These are phyloP conservation scores for Schwanniomyces occidentalis DNA, from an alignment of 805 yeast genomes.

Conservation along the genomic window DNA sequence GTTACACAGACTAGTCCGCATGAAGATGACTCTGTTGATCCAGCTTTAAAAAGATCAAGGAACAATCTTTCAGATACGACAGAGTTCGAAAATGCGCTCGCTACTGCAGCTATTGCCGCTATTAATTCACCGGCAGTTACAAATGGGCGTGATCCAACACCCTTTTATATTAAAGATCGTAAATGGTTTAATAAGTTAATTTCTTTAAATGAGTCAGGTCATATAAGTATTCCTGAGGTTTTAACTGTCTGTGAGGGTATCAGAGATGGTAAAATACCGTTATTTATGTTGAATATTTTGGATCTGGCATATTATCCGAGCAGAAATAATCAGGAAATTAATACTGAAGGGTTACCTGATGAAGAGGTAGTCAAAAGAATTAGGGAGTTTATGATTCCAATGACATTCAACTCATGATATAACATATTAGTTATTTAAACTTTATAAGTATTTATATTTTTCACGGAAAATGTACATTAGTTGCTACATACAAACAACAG, in stretches of 20 bases:
- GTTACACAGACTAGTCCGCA: conserved; percentile 5
- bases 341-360: conserved; percentile 21
- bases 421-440: too few relatives aligned
- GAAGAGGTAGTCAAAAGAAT: conserved; percentile 32
- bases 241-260: conserved; percentile 36
- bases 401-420: too few relatives aligned
- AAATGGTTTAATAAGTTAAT: conserved; percentile 38
- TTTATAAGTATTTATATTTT: too few relatives aligned
- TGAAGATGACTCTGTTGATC: conserved; percentile 29
- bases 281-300: conserved; percentile 33
- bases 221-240: conserved; percentile 29
- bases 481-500: too few relatives aligned
- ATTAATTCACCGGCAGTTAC: conserved; percentile 30
- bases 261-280: conserved; percentile 37
- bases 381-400: conserved; percentile 35
- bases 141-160: conserved; percentile 20
- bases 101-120: conserved; percentile 33
- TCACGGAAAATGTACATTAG: too few relatives aligned
- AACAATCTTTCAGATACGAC: conserved; percentile 13
- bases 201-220: conserved; percentile 24
- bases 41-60: conserved; percentile 25
- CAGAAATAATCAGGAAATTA: conserved; percentile 14
- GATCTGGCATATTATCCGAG: conserved; percentile 31
- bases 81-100: conserved; percentile 26
- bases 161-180: conserved; percentile 34